Conservation (phyloP, 2,329 filamentous ascomycete species). For the Nannizziopsis arthrosporioides region DNA sequence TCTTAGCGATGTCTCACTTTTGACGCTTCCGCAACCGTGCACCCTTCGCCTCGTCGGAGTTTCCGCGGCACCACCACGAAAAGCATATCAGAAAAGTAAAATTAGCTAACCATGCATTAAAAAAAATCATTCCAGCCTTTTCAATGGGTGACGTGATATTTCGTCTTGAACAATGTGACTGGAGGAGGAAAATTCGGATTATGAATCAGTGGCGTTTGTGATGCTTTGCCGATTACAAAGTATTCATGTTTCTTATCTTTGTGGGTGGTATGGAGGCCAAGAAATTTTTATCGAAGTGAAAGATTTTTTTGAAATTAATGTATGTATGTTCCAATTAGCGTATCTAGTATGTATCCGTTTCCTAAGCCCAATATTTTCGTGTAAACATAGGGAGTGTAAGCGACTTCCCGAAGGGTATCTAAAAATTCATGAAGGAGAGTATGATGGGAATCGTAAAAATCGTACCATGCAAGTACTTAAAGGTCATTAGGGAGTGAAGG, state of each 20-base stretch:
- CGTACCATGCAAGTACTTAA: not conserved
- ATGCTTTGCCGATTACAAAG: too few species aligned
- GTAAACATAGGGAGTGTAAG: conserved; percentile 7
- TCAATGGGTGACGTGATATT: conserved; percentile 64
- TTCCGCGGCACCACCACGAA: conserved; percentile 44
- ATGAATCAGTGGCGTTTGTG: conserved; percentile 69
- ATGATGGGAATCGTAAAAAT: conserved; percentile 3
- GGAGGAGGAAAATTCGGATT: conserved; percentile 66
- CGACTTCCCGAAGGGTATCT: conserved; percentile 7
- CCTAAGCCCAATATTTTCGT: conserved; percentile 75
- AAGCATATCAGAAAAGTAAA: too few species aligned
- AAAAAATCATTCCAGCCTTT: too few species aligned
- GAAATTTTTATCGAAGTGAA: too few species aligned
- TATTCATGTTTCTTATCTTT: conserved; percentile 59
- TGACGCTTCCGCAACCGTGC: too few species aligned
- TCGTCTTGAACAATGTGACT: conserved; percentile 89
- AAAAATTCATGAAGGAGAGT: conserved; percentile 7
- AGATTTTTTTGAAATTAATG: conserved; percentile 22
- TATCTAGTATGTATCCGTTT: conserved; percentile 57
- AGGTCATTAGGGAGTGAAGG: not conserved
- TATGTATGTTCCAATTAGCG: conserved; percentile 50
- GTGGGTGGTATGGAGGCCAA: too few species aligned
- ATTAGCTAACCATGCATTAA: too few species aligned
- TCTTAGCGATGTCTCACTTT: conserved; percentile 6
- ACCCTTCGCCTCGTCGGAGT: too few species aligned